Percentiles rank a stretch among this genome's conserved stretches.
Evolutionary conservation across 805 yeast species (phyloP).

Genomic region (Candida qinlingensis): DNA sequence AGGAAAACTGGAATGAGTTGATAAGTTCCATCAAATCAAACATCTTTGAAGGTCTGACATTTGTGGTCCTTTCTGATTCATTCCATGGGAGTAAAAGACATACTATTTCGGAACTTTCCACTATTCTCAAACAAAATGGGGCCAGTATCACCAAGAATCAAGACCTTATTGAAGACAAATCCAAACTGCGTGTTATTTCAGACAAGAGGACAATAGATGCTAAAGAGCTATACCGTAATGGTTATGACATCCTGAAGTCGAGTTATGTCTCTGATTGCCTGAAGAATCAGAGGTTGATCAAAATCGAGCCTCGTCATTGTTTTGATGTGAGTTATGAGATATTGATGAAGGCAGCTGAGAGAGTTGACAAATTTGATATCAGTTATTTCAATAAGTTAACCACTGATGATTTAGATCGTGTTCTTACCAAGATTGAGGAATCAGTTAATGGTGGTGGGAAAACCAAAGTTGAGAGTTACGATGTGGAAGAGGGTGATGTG

Average conservation of each 20-base stretch:
- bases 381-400: slow-evolving; percentile 38
- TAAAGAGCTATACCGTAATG: slow-evolving; percentile 32
- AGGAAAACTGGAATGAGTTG: slow-evolving; percentile 19
- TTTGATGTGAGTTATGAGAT: slow-evolving; percentile 34
- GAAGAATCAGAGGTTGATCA: slow-evolving; percentile 33
- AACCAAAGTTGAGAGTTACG: background rate
- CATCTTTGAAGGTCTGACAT: slow-evolving; percentile 41
- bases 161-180: slow-evolving; percentile 14
- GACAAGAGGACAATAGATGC: slow-evolving; percentile 36
- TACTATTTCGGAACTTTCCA: slow-evolving; percentile 31
- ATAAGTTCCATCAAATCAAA: slow-evolving; percentile 20
- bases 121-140: slow-evolving; percentile 41
- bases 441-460: background rate
- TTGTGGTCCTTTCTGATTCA: slow-evolving; percentile 52
- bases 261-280: slow-evolving; percentile 72
- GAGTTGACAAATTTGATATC: slow-evolving; percentile 60
- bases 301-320: slow-evolving; percentile 58
- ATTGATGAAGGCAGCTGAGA: slow-evolving; percentile 22
- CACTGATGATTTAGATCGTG: slow-evolving; percentile 2
- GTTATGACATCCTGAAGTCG: slow-evolving; percentile 60
- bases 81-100: slow-evolving; percentile 23
- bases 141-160: slow-evolving; percentile 40
- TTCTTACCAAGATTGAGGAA: slow-evolving; percentile 1
- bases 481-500: slow-evolving; percentile 10
- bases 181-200: slow-evolving; percentile 30